Base-by-base conservation (phyloP, 371 early-diverging fungal species). In the Mucor saturninus region DNA sequence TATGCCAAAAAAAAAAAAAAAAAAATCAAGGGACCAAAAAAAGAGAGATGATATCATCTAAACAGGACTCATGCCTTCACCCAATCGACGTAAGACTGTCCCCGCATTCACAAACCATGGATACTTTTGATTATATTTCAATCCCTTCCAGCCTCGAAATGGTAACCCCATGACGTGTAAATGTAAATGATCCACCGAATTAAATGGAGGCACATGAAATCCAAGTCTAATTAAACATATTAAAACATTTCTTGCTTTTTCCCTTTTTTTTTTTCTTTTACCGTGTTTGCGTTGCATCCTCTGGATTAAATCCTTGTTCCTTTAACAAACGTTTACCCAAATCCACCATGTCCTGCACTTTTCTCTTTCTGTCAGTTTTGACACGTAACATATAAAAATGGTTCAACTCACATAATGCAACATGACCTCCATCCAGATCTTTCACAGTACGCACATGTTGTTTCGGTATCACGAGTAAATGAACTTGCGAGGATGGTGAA, bases 191-290 rank as follows among this genome's bases (percentile, higher is more conserved):
- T 75, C 52, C 10, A 89, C 72, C 14, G 83, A 83, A 37, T 78
- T 85, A 63, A 85, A 89, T 5, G 89, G 89, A 26, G 89, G 89
- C 7, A 85, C 81, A 71, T 89, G 89, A 65, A 89, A 89, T n/a
- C 89, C 89, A 21, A 87, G 54, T 8, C 77, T 79, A 58, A 21
- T 0, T 21, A 21, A 0, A 37, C 51, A 4, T 53, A 31, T 53
- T 37, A 21, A 21, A 21, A 0, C 21, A 11, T 37, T 31, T 30
- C 2, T n/a, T 7, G n/a, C 9, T 32, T 52, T 28, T 26, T 54
- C 11, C 54, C 28, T 43, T 50, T 13, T 46, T 35, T 31, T 43
- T 14, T 37, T 52, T 40, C 1, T 9, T 15, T 54, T 65, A 66
- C 71, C 68, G 38, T 14, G 62, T 51, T 56, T 74, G 72, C 2